Evolutionary conservation across 1,284 basidiomycete genomes (phyloP).

Genomic region (Papiliotrema fonsecae): DNA sequence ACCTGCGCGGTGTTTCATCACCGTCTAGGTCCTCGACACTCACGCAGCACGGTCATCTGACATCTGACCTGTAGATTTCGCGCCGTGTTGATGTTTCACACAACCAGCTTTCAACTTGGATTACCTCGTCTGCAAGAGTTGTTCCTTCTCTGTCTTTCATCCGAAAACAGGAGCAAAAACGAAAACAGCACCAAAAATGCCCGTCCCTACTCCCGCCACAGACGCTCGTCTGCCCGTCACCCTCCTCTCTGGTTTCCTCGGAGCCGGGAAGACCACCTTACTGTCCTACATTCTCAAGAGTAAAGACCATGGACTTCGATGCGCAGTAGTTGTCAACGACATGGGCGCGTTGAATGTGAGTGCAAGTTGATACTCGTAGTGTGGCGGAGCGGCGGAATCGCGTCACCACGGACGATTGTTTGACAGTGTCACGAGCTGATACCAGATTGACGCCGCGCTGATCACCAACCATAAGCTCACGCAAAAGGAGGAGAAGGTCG

Average conservation of each 20-base stretch:
- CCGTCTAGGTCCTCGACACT: background rate
- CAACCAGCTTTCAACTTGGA: background rate
- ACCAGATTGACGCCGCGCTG: constrained; percentile 49
- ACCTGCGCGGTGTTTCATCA: background rate
- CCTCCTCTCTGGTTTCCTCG: constrained; percentile 50
- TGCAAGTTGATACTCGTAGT: background rate
- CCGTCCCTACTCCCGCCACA: constrained; percentile 15
- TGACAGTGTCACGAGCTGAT: no score
- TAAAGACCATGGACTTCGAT: constrained; percentile 47
- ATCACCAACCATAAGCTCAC: constrained; percentile 47
- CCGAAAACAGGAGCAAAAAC: background rate
- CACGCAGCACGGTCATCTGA: no score
- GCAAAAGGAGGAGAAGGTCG: constrained; percentile 48
- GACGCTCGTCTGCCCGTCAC: constrained; percentile 49
- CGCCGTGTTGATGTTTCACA: background rate
- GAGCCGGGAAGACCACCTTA: constrained; percentile 52
- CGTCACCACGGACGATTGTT: no score
- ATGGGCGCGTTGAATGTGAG: constrained; percentile 44
- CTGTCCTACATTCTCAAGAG: constrained; percentile 49
- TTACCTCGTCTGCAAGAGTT: background rate
- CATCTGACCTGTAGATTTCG: background rate
- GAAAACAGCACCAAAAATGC: constrained; percentile 9
- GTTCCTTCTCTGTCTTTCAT: background rate
- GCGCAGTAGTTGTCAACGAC: constrained; percentile 51
- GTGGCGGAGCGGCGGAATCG: background rate